Evolutionary conservation across 805 yeast species (phyloP), one percentile per base, ranked within the genome.

Genomic region (Candida sonorensis): DNA sequence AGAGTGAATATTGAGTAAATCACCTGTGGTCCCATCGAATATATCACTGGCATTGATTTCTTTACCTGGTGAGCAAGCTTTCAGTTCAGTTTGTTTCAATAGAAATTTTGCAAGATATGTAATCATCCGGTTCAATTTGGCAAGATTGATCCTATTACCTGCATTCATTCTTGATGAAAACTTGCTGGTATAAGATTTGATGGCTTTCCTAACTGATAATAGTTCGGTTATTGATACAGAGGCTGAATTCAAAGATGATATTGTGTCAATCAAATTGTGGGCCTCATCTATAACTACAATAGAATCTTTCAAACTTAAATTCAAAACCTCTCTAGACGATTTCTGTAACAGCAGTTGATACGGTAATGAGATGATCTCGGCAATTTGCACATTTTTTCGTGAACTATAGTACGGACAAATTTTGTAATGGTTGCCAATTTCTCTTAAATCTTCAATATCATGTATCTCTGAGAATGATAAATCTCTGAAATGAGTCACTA

Each of bases 241-340:
- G 2, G 76, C 67, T 0, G 95, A 84, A 46, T 81, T 70, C 40
- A 90, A 60, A 2, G 81, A 59, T 2, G 79, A 71, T 3, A 88
- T 73, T 0, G 88, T 77, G 44, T 87, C 96, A 18, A 86, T 51
- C 26, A 88, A 59, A 51, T 88, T 88, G 51, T 88, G 97, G 0
- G 97, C 97, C 51, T 88, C 97, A 53, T 88, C 97, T 17, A 88
- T 77, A 5, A 90, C 71, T 1, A 90, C 75, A 2, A 88, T 69
- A 1, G 88, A 67, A 35, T 75, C 70, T 32, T 69, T 67, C 8
- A 88, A 47, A 25, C 77, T 66, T 5, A 88, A 50, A 1, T 73
- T 72, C 26, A 87, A 50, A 0, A 75, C 62, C 5, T 66, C 66
- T 44, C 96, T 63, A 0, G 92, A 61, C 7, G 66, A 62, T 10